phyloP scores from a whole-genome alignment of 2,329 filamentous ascomycete genomes.

The Colletotrichum musicola region DNA sequence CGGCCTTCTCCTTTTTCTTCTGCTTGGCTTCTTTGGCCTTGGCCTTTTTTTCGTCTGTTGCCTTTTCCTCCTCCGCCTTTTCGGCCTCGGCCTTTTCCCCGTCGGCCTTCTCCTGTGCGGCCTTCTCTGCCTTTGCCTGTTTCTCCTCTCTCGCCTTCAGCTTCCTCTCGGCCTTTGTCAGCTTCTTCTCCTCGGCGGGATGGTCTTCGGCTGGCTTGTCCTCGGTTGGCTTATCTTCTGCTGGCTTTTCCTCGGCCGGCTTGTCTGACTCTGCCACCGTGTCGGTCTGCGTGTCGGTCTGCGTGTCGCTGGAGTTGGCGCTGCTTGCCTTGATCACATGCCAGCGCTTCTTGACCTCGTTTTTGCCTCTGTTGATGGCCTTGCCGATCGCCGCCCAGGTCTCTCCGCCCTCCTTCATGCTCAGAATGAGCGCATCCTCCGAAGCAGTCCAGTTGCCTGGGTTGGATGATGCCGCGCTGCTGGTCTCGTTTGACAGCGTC shows the following conservation, averaged over 20 bases:
- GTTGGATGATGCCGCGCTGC: not conserved
- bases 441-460: conserved; percentile 48
- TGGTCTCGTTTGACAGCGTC: conserved; percentile 15
- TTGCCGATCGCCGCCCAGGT: conserved; percentile 48
- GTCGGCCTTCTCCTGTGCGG: not conserved
- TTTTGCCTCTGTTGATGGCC: conserved; percentile 45
- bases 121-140: not conserved
- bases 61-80: conserved; percentile 9
- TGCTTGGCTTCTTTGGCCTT: conserved; percentile 2
- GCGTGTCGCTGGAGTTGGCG: conserved; percentile 26
- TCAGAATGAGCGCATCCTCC: conserved; percentile 49
- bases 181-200: conserved; percentile 19
- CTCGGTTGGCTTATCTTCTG: conserved; percentile 1
- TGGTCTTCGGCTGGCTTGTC: conserved; percentile 9
- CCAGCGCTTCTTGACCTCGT: conserved; percentile 50
- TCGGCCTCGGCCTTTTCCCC: not conserved
- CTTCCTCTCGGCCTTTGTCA: conserved; percentile 8
- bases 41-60: conserved; percentile 25
- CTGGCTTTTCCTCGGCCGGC: not conserved
- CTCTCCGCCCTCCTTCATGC: conserved; percentile 49
- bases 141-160: not conserved
- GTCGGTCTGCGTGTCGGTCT: conserved; percentile 5
- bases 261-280: conserved; percentile 9
- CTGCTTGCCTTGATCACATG: conserved; percentile 46
- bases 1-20: conserved; percentile 33